Conservation (phyloP, 306 rosid genomes). For the Trichosanthes truncata region DNA sequence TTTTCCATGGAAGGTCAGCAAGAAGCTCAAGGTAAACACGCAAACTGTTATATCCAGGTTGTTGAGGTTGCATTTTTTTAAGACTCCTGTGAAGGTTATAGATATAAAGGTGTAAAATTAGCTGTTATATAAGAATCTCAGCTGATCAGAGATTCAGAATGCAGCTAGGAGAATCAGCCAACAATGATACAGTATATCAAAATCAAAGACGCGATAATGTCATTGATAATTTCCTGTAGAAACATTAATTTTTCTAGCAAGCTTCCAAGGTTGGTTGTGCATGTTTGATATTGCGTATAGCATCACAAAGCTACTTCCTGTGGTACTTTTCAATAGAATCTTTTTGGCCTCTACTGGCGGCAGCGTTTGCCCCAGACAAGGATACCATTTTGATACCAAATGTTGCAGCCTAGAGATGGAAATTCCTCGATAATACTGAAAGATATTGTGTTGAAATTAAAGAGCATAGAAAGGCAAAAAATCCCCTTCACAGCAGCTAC, state of each 20-base stretch:
- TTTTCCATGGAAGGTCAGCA: constrained; percentile 94
- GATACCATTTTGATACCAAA: background rate
- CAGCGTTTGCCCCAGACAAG: background rate
- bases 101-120: constrained; percentile 2
- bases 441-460: background rate
- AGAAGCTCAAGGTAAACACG: constrained; percentile 93
- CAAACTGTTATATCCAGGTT: constrained; percentile 91
- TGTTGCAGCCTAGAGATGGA: background rate
- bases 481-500: background rate
- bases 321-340: background rate
- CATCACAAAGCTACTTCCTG: background rate
- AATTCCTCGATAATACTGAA: background rate
- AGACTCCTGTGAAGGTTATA: constrained; percentile 58
- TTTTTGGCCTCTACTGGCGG: background rate
- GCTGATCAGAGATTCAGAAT: background rate
- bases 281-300: background rate
- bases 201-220: background rate
- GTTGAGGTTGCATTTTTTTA: constrained; percentile 98
- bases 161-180: background rate
- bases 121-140: background rate
- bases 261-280: background rate
- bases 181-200: background rate
- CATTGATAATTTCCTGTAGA: background rate
- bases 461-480: background rate
- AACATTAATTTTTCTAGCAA: background rate